Base-by-base conservation (phyloP, 495 filamentous ascomycete species). In the Bacidia rubella region DNA sequence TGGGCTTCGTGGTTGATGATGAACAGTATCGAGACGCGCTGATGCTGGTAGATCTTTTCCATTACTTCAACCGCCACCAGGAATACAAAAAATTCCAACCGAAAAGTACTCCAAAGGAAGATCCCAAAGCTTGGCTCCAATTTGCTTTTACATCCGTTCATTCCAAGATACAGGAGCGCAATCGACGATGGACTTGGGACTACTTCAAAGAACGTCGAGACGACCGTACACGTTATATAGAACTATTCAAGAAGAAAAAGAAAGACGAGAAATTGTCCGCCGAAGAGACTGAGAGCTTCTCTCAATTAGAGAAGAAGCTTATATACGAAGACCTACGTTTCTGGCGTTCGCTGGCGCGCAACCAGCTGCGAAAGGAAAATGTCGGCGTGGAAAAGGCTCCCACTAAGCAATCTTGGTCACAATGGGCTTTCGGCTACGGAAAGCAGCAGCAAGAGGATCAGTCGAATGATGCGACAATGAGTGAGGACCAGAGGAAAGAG, bases 31-130 rank as follows among this genome's bases (percentile, higher is more conserved):
- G 93, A 21, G 92, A 98, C 71, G 86, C 81, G 1, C 69, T 98
- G 52, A 97, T 97, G 93, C 86, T 98, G 71, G 83, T 95, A 7
- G 92, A 98, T 63, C 77, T 96, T 3, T 97, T 98, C 71, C 92
- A 98, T 66, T 97, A 90, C 63, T 98, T 95, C 64, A 86, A 97
- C 59, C 85, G 90, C 39, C 93, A 98, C 59, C 92, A 97, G 65
- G 89, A 98, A 64, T 94, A 95, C 71, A 93, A 88, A 65, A 93
- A 88, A 65, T 75, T 85, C 53, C 89, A 95, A 59, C 92, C 92
- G 2, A 92, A 92, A 61, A 79, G 73, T 23, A 76, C 77, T 1
- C 86, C 86, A 0, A 95, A 89, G 63, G 87, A 98, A 60, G 84
- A 96, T 53, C 92, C 92, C 27, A 77, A 77, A 22, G 93, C 88